Evolutionary conservation across 2,329 filamentous ascomycete genomes (phyloP), one percentile per base, ranked within the genome.

Genomic region (Akanthomyces uredinophilus): DNA sequence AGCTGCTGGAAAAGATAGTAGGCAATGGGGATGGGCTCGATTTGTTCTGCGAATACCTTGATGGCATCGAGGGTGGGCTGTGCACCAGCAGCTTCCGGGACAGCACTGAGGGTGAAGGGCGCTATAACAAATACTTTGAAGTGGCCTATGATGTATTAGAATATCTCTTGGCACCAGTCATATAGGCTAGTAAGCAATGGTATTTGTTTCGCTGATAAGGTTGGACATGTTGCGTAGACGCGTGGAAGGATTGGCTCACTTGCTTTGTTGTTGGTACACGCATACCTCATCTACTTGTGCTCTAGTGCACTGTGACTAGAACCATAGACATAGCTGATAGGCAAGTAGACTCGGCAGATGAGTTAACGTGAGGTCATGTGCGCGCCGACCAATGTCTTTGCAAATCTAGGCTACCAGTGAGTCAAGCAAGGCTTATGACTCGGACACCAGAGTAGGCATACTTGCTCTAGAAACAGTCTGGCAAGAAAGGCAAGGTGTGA

Each of bases 71-170:
- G 39, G 70, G 72, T 2, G 81, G 80, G 2, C 61, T 64, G 8
- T 73, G 79, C 69, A 79, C 79, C 2, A 62, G 65, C 11, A 66
- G 65, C 4, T 73, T 79, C 57, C 63, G 71, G 50, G 65, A 66
- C 2, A 64, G 64, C 3, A 65, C 61, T 16, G 64, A 68, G 13
- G 67, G 69, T 50, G 61, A 65, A 49, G 68, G 67, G 35, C 62
- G 64, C 54, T 63, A 68, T 3, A 61, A 65, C 39, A 66, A 66
- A 24, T 85, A 82, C 64, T 74, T 83, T 47, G 72, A 75, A 49
- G 68, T 84, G 55, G 80, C 79, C 11, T 87, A 87, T 64, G 73
- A 78, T 11, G 78, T 87, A 43, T 67, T 88, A 37, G 78, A 81
- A 59, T 82, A 83, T 66, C 79, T 82, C 51, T 70, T 87, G 24